Evolutionary conservation across 768 basidiomycete species (phyloP), one percentile per base, ranked within the genome.

Genomic region (Sporobolomyces pararoseus): DNA sequence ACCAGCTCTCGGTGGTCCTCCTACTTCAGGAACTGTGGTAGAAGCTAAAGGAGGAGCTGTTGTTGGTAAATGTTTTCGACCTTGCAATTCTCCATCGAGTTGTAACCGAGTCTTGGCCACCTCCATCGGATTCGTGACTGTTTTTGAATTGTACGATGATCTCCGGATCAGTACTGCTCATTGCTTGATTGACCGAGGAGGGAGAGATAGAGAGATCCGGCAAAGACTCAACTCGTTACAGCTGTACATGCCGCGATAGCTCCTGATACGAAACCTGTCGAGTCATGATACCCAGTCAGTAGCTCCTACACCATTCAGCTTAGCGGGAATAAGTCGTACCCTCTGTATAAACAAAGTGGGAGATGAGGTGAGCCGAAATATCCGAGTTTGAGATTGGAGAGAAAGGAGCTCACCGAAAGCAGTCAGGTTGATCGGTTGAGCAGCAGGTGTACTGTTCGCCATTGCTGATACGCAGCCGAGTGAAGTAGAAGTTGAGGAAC

Each of bases 41-140:
- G 35, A 46, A 0, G 44, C 35, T 7, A 57, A 32, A 13, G 58
- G 49, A n/a, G 52, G 42, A 27, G 51, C 21, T 29, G 68, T 42
- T 10, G 46, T 12, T 5, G 49, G 35, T 31, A 65, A 37, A 44
- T 60, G 72, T 21, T 25, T 54, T 1, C 75, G 84, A 77, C 88
- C 91, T 39, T 89, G 86, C 16, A 99, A 85, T 79, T 98, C 96
- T 31, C 95, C 96, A 78, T 98, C 93, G 31, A 99, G 84, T 79
- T 99, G 96, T 59, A 99, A 81, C 64, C 95, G 88, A 49, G 96
- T 98, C 81, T 98, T 98, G 52, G 90, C 89, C 27, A 93, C 91
- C 76, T 80, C 79, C 49, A 72, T 71, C 46, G 72, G 74, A 65
- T 71, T 71, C 39, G 58, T 47, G 35, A 66, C 60, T 66, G 23